A percentile compares a stretch with the other conserved stretches of the same genome.
Evolutionary conservation across 2,329 filamentous ascomycete genomes (phyloP).

Genomic region (Ophiostoma ips): DNA sequence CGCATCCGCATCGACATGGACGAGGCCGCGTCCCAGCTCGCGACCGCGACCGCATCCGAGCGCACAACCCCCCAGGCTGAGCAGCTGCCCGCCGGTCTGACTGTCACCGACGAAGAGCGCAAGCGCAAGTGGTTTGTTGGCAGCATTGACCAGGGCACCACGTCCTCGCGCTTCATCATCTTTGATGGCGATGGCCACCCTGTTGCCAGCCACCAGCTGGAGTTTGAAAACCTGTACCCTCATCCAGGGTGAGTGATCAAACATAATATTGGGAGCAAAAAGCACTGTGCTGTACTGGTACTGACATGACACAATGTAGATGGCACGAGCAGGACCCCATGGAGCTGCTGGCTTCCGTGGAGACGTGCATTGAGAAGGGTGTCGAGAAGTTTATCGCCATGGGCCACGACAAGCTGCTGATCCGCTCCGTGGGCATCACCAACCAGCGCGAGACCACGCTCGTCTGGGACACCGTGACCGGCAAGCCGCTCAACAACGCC

Average conservation of each 20-base stretch:
- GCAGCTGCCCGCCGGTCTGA: conserved; percentile 20
- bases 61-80: conserved; percentile 7
- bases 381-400: conserved; percentile 67
- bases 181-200: conserved; percentile 70
- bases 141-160: conserved; percentile 84
- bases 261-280: neutral
- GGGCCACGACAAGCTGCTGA: conserved; percentile 52
- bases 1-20: conserved; percentile 9
- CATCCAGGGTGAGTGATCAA: conserved; percentile 58
- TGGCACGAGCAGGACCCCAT: conserved; percentile 84
- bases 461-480: conserved; percentile 70
- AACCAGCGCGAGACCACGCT: conserved; percentile 84
- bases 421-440: conserved; percentile 71
- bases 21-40: conserved; percentile 5
- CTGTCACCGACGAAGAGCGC: conserved; percentile 20
- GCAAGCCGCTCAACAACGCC: conserved; percentile 68
- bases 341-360: conserved; percentile 61
- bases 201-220: conserved; percentile 71
- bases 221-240: conserved; percentile 75
- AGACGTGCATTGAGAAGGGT: conserved; percentile 55
- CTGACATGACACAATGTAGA: conserved; percentile 27
- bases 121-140: conserved; percentile 54
- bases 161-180: conserved; percentile 78
- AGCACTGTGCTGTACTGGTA: neutral
- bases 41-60: conserved; percentile 6